Evolutionary conservation across 495 filamentous ascomycete genomes (phyloP).

Genomic region (Symbiotaphrina buchneri): DNA sequence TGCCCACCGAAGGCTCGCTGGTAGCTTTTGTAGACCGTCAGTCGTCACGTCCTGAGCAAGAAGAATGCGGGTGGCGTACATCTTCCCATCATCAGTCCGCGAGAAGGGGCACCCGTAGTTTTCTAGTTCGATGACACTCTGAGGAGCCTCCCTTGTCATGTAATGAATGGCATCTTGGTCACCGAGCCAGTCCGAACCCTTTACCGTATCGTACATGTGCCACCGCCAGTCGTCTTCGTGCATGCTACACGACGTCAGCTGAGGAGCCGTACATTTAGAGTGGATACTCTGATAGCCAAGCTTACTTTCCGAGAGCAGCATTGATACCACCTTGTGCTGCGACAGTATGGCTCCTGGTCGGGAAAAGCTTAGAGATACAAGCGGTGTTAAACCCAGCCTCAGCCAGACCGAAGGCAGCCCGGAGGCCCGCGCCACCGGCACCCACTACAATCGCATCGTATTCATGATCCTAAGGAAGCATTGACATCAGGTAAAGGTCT

Average conservation of each 20-base stretch:
- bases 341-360: slow-evolving; percentile 86
- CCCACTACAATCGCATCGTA: slow-evolving; percentile 87
- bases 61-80: slow-evolving; percentile 19
- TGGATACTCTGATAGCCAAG: not conserved
- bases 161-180: slow-evolving; percentile 99
- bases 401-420: slow-evolving; percentile 87
- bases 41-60: not conserved
- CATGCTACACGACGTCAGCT: slow-evolving; percentile 25
- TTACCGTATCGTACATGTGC: slow-evolving; percentile 99
- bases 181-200: slow-evolving; percentile 95
- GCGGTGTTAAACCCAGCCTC: slow-evolving; percentile 97
- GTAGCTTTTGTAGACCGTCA: slow-evolving; percentile 25
- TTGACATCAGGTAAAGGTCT: slow-evolving; percentile 10
- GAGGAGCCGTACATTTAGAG: not conserved
- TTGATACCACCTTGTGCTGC: slow-evolving; percentile 91
- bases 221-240: slow-evolving; percentile 92
- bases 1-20: slow-evolving; percentile 96
- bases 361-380: slow-evolving; percentile 96
- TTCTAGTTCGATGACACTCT: slow-evolving; percentile 82
- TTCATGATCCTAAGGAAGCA: slow-evolving; percentile 35
- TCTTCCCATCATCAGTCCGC: slow-evolving; percentile 87
- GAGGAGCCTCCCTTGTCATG: slow-evolving; percentile 90
- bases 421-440: slow-evolving; percentile 81
- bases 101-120: slow-evolving; percentile 97
- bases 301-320: slow-evolving; percentile 67